Evolutionary conservation across 2,329 filamentous ascomycete species (phyloP).

Genomic region (Aspergillus tubingensis): DNA sequence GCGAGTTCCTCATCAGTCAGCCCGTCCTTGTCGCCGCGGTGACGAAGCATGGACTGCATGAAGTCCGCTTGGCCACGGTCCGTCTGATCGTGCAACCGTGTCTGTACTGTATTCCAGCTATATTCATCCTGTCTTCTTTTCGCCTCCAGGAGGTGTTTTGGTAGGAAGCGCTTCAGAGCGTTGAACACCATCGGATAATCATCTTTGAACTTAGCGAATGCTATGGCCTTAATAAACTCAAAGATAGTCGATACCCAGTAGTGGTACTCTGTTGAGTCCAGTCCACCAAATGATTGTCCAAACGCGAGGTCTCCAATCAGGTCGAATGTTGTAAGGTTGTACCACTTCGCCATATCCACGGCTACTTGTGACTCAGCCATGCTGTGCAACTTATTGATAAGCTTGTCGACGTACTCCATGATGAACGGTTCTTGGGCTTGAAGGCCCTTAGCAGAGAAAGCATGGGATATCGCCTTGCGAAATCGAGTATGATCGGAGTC

Average conservation of each 20-base stretch:
- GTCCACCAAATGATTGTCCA: slow-evolving; percentile 27
- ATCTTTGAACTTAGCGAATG: not conserved
- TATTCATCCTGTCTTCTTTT: slow-evolving; percentile 1
- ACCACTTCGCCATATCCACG: slow-evolving; percentile 28
- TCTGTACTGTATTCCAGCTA: slow-evolving; percentile 2
- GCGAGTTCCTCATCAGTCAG: slow-evolving; percentile 36
- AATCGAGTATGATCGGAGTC: slow-evolving; percentile 26
- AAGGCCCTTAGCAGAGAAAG: slow-evolving; percentile 45
- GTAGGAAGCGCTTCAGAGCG: not conserved
- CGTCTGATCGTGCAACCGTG: not conserved
- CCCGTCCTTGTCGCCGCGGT: slow-evolving; percentile 13
- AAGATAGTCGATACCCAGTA: slow-evolving; percentile 27
- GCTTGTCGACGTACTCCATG: slow-evolving; percentile 29
- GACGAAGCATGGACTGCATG: slow-evolving; percentile 20
- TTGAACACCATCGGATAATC: slow-evolving; percentile 6
- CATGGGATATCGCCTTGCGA: slow-evolving; percentile 36
- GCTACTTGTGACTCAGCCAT: slow-evolving; percentile 8
- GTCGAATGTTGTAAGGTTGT: slow-evolving; percentile 30
- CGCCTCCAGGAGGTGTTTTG: not conserved
- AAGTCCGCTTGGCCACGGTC: slow-evolving; percentile 14
- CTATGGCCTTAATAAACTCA: slow-evolving; percentile 8
- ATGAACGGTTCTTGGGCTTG: slow-evolving; percentile 40
- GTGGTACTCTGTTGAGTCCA: slow-evolving; percentile 22
- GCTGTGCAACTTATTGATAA: slow-evolving; percentile 27
- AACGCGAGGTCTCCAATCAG: slow-evolving; percentile 30